Conservation (phyloP, 2,329 filamentous ascomycete species). For the Talaromyces verruculosus region DNA sequence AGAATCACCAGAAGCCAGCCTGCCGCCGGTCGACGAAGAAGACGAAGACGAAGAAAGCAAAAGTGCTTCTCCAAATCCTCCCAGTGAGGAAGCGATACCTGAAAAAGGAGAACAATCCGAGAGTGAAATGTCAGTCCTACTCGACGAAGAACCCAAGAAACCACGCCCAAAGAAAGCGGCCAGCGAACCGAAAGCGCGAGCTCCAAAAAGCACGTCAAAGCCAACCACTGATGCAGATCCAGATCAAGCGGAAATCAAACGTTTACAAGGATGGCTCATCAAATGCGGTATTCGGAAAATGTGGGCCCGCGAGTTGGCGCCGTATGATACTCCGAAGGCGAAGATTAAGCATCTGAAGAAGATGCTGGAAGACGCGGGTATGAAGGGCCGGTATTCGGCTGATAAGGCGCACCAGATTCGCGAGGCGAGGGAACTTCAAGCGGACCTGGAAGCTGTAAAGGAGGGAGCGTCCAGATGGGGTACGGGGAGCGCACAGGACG, state of each 20-base stretch:
- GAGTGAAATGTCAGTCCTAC: conserved; percentile 70
- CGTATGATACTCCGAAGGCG: conserved; percentile 68
- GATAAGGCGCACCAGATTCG: conserved; percentile 84
- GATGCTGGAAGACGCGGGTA: conserved; percentile 79
- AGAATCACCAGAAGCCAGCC: conserved; percentile 27
- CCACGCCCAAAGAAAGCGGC: conserved; percentile 33
- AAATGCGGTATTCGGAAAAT: conserved; percentile 93
- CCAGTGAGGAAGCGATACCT: conserved; percentile 34
- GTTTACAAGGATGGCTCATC: conserved; percentile 76
- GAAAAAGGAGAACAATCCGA: conserved; percentile 54
- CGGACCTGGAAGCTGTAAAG: conserved; percentile 80
- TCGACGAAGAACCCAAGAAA: conserved; percentile 69
- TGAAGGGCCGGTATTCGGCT: conserved; percentile 83
- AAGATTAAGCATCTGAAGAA: conserved; percentile 79
- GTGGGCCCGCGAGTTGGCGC: conserved; percentile 81
- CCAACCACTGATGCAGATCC: conserved; percentile 55
- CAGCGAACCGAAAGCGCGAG: conserved; percentile 29
- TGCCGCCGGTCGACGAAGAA: conserved; percentile 22
- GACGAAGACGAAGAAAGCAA: conserved; percentile 20
- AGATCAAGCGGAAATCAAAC: conserved; percentile 79
- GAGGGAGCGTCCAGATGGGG: conserved; percentile 83
- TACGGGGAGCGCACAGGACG: conserved; percentile 45
- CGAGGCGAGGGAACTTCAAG: conserved; percentile 77
- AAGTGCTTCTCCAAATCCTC: conserved; percentile 24
- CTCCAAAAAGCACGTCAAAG: conserved; percentile 38